A percentile compares a stretch with the other conserved stretches of the same genome.
These are phyloP conservation scores for Ambrosia artemisiifolia DNA, from an alignment of 129 eudicot genomes.

Conservation along the genomic window DNA sequence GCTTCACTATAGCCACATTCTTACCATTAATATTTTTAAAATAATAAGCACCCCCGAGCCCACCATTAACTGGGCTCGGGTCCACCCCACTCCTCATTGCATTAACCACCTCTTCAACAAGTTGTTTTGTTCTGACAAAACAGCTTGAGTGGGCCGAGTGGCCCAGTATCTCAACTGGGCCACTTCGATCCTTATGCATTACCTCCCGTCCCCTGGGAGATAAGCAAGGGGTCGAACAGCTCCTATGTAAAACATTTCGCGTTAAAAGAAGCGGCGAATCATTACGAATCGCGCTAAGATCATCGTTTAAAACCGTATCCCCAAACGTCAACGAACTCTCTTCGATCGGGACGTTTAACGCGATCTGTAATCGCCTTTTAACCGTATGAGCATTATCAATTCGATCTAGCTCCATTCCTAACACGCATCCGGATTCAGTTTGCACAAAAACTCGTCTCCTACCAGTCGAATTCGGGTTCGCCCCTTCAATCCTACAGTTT, in stretches of 20 bases:
- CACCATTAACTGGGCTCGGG: slow-evolving; percentile 60
- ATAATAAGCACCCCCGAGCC: slow-evolving; percentile 31
- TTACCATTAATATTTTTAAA: no score
- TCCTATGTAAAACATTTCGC: slow-evolving; percentile 63
- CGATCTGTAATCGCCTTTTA: slow-evolving; percentile 62
- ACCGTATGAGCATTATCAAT: slow-evolving; percentile 73
- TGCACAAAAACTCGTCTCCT: slow-evolving; percentile 94
- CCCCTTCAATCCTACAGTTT: slow-evolving; percentile 45
- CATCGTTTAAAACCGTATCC: slow-evolving; percentile 72
- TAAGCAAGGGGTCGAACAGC: slow-evolving; percentile 86
- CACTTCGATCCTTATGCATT: slow-evolving; percentile 65
- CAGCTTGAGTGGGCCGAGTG: slow-evolving; percentile 53
- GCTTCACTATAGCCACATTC: no score
- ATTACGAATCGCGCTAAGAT: slow-evolving; percentile 44
- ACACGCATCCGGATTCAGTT: slow-evolving; percentile 71
- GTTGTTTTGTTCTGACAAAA: slow-evolving; percentile 50
- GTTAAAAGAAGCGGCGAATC: slow-evolving; percentile 83
- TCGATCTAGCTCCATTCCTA: slow-evolving; percentile 72
- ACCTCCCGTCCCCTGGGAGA: slow-evolving; percentile 69
- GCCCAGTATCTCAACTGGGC: slow-evolving; percentile 76
- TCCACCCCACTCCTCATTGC: slow-evolving; percentile 73
- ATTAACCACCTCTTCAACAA: slow-evolving; percentile 61
- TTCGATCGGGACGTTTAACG: slow-evolving; percentile 33
- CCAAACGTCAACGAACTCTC: slow-evolving; percentile 71
- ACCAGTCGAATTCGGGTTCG: slow-evolving; percentile 51